phyloP scores from a whole-genome alignment of 768 basidiomycete genomes.

The Lentinus tigrinus region DNA sequence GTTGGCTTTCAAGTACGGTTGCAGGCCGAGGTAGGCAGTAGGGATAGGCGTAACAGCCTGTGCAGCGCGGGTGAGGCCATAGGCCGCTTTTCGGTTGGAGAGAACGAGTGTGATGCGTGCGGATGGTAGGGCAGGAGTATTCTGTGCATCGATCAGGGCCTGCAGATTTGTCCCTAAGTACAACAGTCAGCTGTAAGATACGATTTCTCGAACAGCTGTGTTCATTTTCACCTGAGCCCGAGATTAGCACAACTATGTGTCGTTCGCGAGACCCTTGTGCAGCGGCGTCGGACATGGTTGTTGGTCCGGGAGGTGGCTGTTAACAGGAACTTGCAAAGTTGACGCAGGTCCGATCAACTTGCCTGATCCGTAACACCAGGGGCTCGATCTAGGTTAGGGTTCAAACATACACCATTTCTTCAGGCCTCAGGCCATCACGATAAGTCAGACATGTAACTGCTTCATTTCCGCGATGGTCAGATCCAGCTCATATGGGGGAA shows the following conservation, averaged over 20 bases:
- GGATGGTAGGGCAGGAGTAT: conserved; percentile 70
- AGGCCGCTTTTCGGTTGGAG: conserved; percentile 90
- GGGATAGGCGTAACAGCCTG: conserved; percentile 73
- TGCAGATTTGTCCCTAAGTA: conserved; percentile 88
- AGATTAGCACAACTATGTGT: conserved; percentile 60
- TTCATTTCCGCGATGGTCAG: not conserved
- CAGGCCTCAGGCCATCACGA: too few species aligned
- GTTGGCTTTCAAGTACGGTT: conserved; percentile 75
- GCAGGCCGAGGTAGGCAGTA: conserved; percentile 79
- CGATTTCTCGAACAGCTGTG: not conserved
- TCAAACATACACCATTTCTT: too few species aligned
- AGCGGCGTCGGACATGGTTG: conserved; percentile 10
- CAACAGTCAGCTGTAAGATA: conserved; percentile 1
- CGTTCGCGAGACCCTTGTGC: conserved; percentile 15
- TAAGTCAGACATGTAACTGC: too few species aligned
- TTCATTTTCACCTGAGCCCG: conserved; percentile 52
- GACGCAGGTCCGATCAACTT: not conserved
- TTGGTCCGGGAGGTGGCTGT: not conserved
- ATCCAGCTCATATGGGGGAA: not conserved
- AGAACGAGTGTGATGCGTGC: conserved; percentile 77
- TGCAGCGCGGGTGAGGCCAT: conserved; percentile 81
- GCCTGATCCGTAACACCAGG: too few species aligned
- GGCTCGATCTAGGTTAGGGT: too few species aligned
- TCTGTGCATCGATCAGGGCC: conserved; percentile 87
- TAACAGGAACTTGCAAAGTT: not conserved